Evolutionary conservation across 2,329 filamentous ascomycete species (phyloP).

Genomic region (Dactylellina drechsleri): DNA sequence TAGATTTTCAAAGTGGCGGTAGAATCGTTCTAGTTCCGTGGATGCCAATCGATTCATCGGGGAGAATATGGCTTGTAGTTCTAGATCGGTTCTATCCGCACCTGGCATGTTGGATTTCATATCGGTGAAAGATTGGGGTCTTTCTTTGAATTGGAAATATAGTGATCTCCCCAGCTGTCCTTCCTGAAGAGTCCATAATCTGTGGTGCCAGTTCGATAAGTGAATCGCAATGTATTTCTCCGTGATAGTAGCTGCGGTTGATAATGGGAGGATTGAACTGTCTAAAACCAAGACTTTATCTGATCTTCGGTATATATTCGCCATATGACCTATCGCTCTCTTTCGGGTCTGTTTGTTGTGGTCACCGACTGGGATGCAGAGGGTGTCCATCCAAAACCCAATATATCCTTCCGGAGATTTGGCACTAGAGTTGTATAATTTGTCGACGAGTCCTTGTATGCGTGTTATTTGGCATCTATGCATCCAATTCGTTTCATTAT

Average conservation of each 20-base stretch:
- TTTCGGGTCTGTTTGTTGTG: slow-evolving; percentile 1
- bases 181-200: slow-evolving; percentile 13
- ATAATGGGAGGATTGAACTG: neutral
- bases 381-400: slow-evolving; percentile 21
- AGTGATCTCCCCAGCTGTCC: neutral
- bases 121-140: no score
- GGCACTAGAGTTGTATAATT: neutral
- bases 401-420: neutral
- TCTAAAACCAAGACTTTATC: slow-evolving; percentile 12
- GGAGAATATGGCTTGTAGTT: no score
- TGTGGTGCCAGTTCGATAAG: slow-evolving; percentile 16
- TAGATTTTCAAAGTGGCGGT: no score
- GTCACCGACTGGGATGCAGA: slow-evolving; percentile 9
- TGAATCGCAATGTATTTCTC: slow-evolving; percentile 17
- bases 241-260: neutral
- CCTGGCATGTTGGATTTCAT: no score
- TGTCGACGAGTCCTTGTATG: slow-evolving; percentile 11
- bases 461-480: slow-evolving; percentile 11
- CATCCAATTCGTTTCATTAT: slow-evolving; percentile 2
- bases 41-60: no score
- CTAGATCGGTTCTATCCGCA: no score
- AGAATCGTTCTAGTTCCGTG: no score
- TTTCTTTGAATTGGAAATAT: no score
- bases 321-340: slow-evolving; percentile 11
- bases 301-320: slow-evolving; percentile 5